Evolutionary conservation across 345 rosid genomes (phyloP), one percentile per base, ranked within the genome.

Genomic region (Eucalyptus globulus): DNA sequence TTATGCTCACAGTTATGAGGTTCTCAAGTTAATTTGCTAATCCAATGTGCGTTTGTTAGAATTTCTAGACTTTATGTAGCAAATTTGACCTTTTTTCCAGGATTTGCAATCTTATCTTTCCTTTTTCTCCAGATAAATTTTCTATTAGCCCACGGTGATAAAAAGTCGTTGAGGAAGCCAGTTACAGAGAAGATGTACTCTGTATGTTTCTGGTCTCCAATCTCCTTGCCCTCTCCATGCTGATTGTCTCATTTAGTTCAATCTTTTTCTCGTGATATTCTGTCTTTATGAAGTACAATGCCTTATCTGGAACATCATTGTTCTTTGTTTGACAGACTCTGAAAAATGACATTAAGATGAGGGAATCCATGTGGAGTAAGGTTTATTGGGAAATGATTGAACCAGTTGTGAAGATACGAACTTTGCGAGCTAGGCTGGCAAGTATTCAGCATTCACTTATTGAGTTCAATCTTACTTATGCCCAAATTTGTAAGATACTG

Each of bases 181-280:
- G 99, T 98, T 44, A 95, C 99, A 8, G 99, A 98, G 90, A 94
- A 95, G 83, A 95, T 98, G 98, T 96, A 94, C 91, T 97, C 99
- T 87, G 99, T 98, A 97, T 90, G 97, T 65, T 91, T 91, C 91
- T 92, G 86, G 88, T 88, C 91, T 88, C 87, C 76, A 15, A n/a
- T 67, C 58, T 29, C n/a, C 37, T 15, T 7, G 13, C 87, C 37
- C 44, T 69, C 37, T 80, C 29, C 7, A 43, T 40, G 31, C 86
- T 40, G 27, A 69, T 51, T 14, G 27, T 45, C 34, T 88, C 58
- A 14, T 72, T 87, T 88, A 51, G 62, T 50, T 51, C 45, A 6
- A 37, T 76, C 9, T 9, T 40, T 76, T 76, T 40, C 27, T 76
- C 0, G 15, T 40, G 85, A 76, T 76, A 76, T 76, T 76, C 85